Evolutionary conservation across 2,329 filamentous ascomycete species (phyloP).

Genomic region (Ceratocystis variospora): DNA sequence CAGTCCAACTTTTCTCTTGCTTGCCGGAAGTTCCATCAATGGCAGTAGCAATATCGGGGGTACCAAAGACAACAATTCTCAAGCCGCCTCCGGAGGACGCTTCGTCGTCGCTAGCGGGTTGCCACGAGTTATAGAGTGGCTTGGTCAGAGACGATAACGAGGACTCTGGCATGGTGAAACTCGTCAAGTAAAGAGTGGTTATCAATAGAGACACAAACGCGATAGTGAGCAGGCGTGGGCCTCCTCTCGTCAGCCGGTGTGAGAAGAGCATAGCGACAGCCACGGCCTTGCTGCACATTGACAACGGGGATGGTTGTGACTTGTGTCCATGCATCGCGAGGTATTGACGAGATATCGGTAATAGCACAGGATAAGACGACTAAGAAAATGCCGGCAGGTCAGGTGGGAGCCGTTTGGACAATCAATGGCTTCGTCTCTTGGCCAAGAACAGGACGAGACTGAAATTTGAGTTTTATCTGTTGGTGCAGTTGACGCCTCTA

Average conservation of each 20-base stretch:
- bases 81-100: slow-evolving; percentile 26
- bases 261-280: slow-evolving; percentile 25
- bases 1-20: slow-evolving; percentile 31
- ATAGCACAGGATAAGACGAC: not conserved
- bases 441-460: not conserved
- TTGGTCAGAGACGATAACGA: slow-evolving; percentile 17
- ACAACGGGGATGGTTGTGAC: not conserved
- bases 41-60: slow-evolving; percentile 30
- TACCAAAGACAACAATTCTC: slow-evolving; percentile 40
- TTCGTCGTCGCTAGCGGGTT: slow-evolving; percentile 22
- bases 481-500: not conserved
- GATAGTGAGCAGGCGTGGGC: slow-evolving; percentile 24
- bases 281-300: not conserved
- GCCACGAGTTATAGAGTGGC: slow-evolving; percentile 22
- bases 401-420: not conserved
- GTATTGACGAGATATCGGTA: no score
- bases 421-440: not conserved
- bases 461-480: not conserved
- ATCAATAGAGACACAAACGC: slow-evolving; percentile 24
- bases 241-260: slow-evolving; percentile 30
- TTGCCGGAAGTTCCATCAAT: slow-evolving; percentile 25
- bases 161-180: slow-evolving; percentile 18
- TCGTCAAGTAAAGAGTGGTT: slow-evolving; percentile 21
- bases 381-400: not conserved
- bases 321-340: slow-evolving; percentile 14